phyloP scores from a whole-genome alignment of 495 filamentous ascomycete species.

The Aspergillus indologenus region DNA sequence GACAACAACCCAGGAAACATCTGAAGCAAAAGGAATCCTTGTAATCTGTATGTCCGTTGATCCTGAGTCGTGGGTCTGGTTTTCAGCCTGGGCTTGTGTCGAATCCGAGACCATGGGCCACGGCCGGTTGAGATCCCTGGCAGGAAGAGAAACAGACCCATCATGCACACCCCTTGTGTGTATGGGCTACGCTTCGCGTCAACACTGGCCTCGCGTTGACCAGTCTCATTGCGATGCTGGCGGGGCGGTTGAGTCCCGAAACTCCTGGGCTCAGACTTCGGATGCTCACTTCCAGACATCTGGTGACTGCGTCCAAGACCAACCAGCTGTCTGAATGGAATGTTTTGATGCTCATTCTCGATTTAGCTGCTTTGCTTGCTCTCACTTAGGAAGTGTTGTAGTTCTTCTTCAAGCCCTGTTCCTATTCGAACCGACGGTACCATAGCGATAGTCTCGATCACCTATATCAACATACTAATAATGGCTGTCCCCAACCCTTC shows the following conservation, averaged over 20 bases:
- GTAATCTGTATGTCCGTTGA: constrained; percentile 5
- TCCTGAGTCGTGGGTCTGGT: background rate
- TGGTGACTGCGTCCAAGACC: background rate
- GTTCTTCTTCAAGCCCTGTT: background rate
- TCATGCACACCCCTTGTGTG: constrained; percentile 4
- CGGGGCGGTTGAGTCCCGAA: constrained; percentile 2
- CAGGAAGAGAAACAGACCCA: background rate
- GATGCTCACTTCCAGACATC: background rate
- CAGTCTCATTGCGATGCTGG: constrained; percentile 11
- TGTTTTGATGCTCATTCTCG: background rate
- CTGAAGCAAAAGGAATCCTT: constrained; percentile 2
- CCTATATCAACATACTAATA: background rate
- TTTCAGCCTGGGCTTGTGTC: background rate
- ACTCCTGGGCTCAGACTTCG: background rate
- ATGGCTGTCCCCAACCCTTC: constrained; percentile 2
- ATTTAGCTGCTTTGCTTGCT: background rate
- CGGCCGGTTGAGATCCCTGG: background rate
- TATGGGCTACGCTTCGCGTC: constrained; percentile 8
- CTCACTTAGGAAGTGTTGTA: background rate
- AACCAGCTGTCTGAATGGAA: background rate
- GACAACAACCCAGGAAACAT: background rate
- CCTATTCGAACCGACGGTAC: background rate
- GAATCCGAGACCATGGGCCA: constrained; percentile 6
- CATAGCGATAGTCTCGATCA: background rate
- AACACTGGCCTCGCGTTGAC: constrained; percentile 11